Conservation (phyloP, 768 basidiomycete genomes). For the Collybiopsis confluens region DNA sequence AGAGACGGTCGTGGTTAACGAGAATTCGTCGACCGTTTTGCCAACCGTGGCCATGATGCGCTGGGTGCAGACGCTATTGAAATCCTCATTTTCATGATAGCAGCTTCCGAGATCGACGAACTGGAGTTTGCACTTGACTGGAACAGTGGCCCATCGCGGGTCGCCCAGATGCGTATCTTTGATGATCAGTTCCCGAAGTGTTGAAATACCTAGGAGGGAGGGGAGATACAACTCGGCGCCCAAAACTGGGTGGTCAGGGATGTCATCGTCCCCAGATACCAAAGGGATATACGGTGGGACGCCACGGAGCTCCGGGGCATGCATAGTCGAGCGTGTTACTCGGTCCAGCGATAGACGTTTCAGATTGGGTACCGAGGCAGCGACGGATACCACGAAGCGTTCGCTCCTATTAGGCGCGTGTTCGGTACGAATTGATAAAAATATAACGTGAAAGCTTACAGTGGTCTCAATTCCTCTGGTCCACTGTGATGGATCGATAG, state of each 20-base stretch:
- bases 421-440: constrained; percentile 1
- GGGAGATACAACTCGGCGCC: constrained; percentile 60
- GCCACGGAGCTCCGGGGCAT: constrained; percentile 55
- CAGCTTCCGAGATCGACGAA: constrained; percentile 56
- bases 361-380: constrained; percentile 53
- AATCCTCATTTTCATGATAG: constrained; percentile 47
- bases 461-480: constrained; percentile 34
- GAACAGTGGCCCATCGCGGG: constrained; percentile 48
- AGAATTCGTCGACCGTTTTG: constrained; percentile 49
- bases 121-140: constrained; percentile 47
- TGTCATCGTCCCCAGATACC: constrained; percentile 55
- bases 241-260: constrained; percentile 50
- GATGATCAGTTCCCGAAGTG: constrained; percentile 58
- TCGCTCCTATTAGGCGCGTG: constrained; percentile 60
- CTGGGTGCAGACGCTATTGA: constrained; percentile 52
- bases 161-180: constrained; percentile 72
- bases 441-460: constrained; percentile 34
- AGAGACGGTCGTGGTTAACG: constrained; percentile 44
- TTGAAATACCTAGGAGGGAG: constrained; percentile 58
- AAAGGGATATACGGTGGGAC: constrained; percentile 56
- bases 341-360: constrained; percentile 54
- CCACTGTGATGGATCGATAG: constrained; percentile 46
- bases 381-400: constrained; percentile 65
- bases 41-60: constrained; percentile 60
- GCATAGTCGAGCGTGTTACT: constrained; percentile 62